Evolutionary conservation across 2,329 filamentous ascomycete genomes (phyloP), one percentile per base, ranked within the genome.

Genomic region (Cryphonectria japonica): DNA sequence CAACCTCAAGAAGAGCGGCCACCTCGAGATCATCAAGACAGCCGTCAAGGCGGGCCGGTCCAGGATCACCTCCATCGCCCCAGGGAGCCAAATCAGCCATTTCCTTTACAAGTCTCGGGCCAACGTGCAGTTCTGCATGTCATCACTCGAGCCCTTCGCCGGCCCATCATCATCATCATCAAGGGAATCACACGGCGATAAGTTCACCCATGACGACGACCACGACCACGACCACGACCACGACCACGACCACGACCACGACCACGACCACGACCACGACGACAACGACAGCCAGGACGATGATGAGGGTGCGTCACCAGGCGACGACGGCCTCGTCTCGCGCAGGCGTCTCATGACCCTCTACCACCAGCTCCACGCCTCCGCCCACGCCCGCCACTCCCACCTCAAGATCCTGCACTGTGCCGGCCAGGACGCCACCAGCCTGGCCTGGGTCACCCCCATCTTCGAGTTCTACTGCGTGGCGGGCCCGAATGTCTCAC

Each of bases 111-210:
- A 98, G 81, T 97, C 93, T 22, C 89, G 93, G 72, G 91, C 92
- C 29, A 97, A 99, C 76, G 96, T 99, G 39, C 97, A 99, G 79
- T 99, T 98, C 80, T 92, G 90, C 75, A 97, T 97, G 93, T 92
- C 95, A 1, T 90, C 93, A 0, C 92, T 94, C 72, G 85, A 89
- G 13, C 91, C 93, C 0, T 84, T 90, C 70, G 96, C 96, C 77
- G 76, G 66, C 22, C 59, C 70, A 14, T 62, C 29, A 67, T 57
- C 16, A 32, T 41, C n/a, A 61, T 37, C 59, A n/a, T 26, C 37
- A 29, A 26, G 13, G 26, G 29, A 32, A 2, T 46, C 69, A 34
- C 52, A 66, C 14, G 43, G 75, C 52, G 76, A 78, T 29, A 60
- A 34, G 7, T 22, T 37, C 32, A 29, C 54, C 37, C 22, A 26